Percentiles rank a stretch among this genome's conserved stretches.
phyloP scores from a whole-genome alignment of 2,329 filamentous ascomycete genomes.

The Pleochaeta shiraiana region DNA sequence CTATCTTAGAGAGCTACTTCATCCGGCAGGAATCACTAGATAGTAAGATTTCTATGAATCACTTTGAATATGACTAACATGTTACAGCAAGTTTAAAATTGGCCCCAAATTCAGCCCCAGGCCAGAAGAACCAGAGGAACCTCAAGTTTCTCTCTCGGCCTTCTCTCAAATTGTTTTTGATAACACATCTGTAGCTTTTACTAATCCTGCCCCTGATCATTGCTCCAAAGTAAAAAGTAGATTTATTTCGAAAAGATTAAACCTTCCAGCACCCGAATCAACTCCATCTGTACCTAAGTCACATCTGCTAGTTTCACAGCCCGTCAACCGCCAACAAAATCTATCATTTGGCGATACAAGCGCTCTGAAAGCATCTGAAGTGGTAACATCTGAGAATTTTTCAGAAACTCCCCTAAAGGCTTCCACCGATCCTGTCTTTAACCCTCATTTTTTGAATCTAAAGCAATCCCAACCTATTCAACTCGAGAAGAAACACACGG shows the following conservation, averaged over 20 bases:
- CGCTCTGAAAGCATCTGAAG: slow-evolving; percentile 4
- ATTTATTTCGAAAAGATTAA: background rate
- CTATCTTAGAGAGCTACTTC: slow-evolving; percentile 53
- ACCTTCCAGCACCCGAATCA: too few relatives aligned
- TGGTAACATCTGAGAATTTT: slow-evolving; percentile 13
- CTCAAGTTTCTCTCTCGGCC: slow-evolving; percentile 13
- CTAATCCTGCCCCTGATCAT: slow-evolving; percentile 10
- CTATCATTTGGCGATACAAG: too few relatives aligned
- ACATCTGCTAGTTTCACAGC: too few relatives aligned
- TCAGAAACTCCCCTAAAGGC: too few relatives aligned
- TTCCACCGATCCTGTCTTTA: too few relatives aligned
- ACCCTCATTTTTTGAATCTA: too few relatives aligned
- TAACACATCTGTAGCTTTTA: slow-evolving; percentile 14
- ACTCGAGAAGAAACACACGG: too few relatives aligned
- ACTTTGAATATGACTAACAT: slow-evolving; percentile 11
- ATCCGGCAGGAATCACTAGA: slow-evolving; percentile 45
- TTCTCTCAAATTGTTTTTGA: slow-evolving; percentile 18
- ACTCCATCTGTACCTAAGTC: too few relatives aligned
- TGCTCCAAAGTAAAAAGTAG: background rate
- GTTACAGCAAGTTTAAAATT: slow-evolving; percentile 33
- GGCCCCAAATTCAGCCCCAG: slow-evolving; percentile 18
- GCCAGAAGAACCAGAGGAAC: slow-evolving; percentile 5
- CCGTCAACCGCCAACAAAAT: too few relatives aligned
- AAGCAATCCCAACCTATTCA: too few relatives aligned
- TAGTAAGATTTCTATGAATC: slow-evolving; percentile 19